Evolutionary conservation across 2,329 filamentous ascomycete genomes (phyloP), one percentile per base, ranked within the genome.

Genomic region (Venturia asperata): DNA sequence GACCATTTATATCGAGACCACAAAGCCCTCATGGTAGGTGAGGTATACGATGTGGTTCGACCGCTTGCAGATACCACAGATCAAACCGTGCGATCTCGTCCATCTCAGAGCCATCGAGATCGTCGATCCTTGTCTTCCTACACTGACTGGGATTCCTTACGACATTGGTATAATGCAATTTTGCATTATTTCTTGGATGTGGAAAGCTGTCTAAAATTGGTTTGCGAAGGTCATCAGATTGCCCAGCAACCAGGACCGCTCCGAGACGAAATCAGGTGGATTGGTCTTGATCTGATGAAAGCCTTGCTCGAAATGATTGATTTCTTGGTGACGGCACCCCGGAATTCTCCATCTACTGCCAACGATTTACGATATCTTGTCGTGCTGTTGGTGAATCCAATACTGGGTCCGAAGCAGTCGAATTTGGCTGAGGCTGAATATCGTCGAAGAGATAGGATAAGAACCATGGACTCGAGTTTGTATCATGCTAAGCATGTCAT

Each of bases 301-400:
- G 61, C 42, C 21, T 24, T 63, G 21, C 61, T 63, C 43, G 45
- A 43, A n/a, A 21, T n/a, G n/a, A 49, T 49, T 30, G 45, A 49
- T 34, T 43, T 47, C 17, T 10, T 47, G 39, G 41, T 49, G 24
- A 63, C 41, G 19, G 61, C 61, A 10, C 61, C 61, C 11, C 61
- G 45, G 1, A 21, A 49, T 34, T 6, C 43, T 37, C 52, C 52
- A 37, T 1, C 17, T 5, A n/a, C 9, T 11, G 52, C 27, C 52
- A 58, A 37, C 27, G 52, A 58, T 10, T 37, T 58, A 37, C 41
- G 61, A 63, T 63, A 63, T 52, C 45, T 63, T 24, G n/a, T 63
- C 15, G 10, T 63, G 15, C 11, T 49, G 19, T 39, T 63, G 21
- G 41, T 49, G 7, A 63, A 43, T 10, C 61, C 61, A 39, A 47